These are phyloP conservation scores for Yarrowia sp. DNA, from an alignment of 805 yeast species.

Conservation along the genomic window DNA sequence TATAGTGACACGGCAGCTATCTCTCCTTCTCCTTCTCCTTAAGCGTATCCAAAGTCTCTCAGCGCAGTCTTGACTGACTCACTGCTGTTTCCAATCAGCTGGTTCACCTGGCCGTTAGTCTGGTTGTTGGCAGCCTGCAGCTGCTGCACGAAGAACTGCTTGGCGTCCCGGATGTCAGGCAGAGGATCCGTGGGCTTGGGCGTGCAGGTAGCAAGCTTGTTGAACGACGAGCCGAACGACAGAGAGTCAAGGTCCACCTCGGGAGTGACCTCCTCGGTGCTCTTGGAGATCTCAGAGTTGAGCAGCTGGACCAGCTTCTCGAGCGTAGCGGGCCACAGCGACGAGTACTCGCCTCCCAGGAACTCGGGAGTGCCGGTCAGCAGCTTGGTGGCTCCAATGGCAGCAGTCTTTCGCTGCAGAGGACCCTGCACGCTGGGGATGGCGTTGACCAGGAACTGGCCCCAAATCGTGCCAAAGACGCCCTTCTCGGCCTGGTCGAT, in stretches of 20 bases:
- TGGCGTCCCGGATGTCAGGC: constrained; percentile 44
- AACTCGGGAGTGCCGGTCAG: constrained; percentile 42
- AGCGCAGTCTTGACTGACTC: constrained; percentile 8
- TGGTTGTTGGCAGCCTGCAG: constrained; percentile 29
- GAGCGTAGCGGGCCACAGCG: constrained; percentile 46
- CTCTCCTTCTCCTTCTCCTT: not conserved
- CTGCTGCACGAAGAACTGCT: constrained; percentile 33
- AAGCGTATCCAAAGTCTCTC: constrained; percentile 21
- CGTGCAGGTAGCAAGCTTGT: constrained; percentile 65
- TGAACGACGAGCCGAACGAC: constrained; percentile 83
- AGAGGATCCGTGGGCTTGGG: constrained; percentile 69
- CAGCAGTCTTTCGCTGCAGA: constrained; percentile 47
- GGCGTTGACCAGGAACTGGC: constrained; percentile 38
- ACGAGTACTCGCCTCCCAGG: constrained; percentile 46
- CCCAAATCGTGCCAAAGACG: constrained; percentile 40
- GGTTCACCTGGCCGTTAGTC: constrained; percentile 27
- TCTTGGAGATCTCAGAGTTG: constrained; percentile 42
- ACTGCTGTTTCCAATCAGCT: constrained; percentile 2
- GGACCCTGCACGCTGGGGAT: constrained; percentile 43
- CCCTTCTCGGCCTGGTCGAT: constrained; percentile 43
- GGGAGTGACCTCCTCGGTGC: constrained; percentile 36
- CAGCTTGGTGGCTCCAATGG: constrained; percentile 50
- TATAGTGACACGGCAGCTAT: not conserved
- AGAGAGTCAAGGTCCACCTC: constrained; percentile 62
- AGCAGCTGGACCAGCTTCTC: constrained; percentile 46